Percentiles rank a stretch among this genome's conserved stretches.
Evolutionary conservation across 176 grass and related monocot species (phyloP).

Genomic region (Zizania latifolia): DNA sequence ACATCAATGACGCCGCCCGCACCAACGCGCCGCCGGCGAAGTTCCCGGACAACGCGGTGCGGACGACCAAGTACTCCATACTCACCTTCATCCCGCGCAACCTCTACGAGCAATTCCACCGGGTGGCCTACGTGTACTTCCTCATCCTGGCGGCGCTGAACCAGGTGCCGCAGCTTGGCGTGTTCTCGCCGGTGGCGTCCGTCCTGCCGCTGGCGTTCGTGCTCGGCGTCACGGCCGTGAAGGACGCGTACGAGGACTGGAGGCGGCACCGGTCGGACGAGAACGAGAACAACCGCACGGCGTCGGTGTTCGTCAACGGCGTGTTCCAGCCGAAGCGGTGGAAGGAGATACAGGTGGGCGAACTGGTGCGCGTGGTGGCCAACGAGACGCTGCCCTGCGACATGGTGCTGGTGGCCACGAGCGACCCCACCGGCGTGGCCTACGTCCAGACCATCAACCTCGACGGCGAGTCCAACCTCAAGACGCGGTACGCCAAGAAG

Average conservation of each 20-base stretch:
- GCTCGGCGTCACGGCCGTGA: constrained; percentile 67
- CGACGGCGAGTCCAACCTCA: constrained; percentile 97
- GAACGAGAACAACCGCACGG: constrained; percentile 61
- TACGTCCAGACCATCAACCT: constrained; percentile 98
- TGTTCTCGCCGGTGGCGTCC: constrained; percentile 42
- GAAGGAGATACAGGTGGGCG: constrained; percentile 67
- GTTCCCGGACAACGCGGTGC: constrained; percentile 62
- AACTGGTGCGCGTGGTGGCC: constrained; percentile 46
- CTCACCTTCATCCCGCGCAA: constrained; percentile 90
- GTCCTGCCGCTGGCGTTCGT: constrained; percentile 80
- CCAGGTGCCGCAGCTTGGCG: constrained; percentile 75
- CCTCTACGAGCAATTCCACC: constrained; percentile 97
- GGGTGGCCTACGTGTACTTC: constrained; percentile 84
- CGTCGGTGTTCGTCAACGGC: constrained; percentile 28
- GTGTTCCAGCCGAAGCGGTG: constrained; percentile 64
- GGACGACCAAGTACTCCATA: constrained; percentile 68
- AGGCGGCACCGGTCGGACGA: constrained; percentile 74
- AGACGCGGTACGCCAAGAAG: constrained; percentile 83
- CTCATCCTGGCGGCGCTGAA: constrained; percentile 60
- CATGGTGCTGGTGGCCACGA: constrained; percentile 84
- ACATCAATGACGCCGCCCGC: constrained; percentile 66
- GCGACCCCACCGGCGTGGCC: constrained; percentile 81
- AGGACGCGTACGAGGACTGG: constrained; percentile 99
- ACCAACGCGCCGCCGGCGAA: constrained; percentile 30
- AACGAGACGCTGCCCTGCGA: constrained; percentile 87